Percentiles rank a stretch among this genome's conserved stretches.
Evolutionary conservation across 768 basidiomycete genomes (phyloP).

Genomic region (Rhodosporidiobolus odoratus): DNA sequence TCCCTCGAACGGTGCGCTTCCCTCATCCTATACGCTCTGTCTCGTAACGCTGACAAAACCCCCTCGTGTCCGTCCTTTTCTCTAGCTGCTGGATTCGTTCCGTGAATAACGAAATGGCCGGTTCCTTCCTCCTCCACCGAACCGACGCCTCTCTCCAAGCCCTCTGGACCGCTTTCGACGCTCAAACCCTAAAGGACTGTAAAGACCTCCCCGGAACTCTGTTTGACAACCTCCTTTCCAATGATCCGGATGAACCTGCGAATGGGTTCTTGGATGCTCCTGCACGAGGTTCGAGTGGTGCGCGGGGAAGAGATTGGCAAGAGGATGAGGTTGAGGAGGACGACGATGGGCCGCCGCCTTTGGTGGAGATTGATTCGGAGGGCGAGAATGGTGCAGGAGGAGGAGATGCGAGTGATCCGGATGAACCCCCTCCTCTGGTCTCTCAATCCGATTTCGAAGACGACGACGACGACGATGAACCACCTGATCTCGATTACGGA

Average conservation of each 20-base stretch:
- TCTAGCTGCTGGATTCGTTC: slow-evolving; percentile 4
- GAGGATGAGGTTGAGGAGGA: not conserved
- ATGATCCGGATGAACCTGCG: not conserved
- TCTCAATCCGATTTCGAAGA: not conserved
- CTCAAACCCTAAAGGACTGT: not conserved
- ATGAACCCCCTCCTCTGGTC: slow-evolving; percentile 1
- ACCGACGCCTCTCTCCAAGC: not conserved
- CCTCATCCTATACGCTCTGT: not conserved
- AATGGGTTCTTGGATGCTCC: not conserved
- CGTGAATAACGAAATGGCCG: not conserved
- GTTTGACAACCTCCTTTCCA: slow-evolving; percentile 12
- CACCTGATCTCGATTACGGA: not conserved
- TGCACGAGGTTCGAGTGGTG: not conserved
- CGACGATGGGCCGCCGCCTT: not conserved
- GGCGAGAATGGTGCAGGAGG: slow-evolving; percentile 1
- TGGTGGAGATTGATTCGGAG: not conserved
- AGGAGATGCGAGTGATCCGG: not conserved
- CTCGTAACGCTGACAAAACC: no score
- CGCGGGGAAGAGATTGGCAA: not conserved
- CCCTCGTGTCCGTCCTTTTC: not conserved
- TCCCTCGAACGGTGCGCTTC: slow-evolving; percentile 23
- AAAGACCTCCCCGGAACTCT: slow-evolving; percentile 1
- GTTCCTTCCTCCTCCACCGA: not conserved
- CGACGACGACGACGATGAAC: slow-evolving; percentile 3
- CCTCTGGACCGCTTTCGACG: slow-evolving; percentile 18